Base-by-base conservation (phyloP, 169 alveolate species). In the Babesia ovata region DNA sequence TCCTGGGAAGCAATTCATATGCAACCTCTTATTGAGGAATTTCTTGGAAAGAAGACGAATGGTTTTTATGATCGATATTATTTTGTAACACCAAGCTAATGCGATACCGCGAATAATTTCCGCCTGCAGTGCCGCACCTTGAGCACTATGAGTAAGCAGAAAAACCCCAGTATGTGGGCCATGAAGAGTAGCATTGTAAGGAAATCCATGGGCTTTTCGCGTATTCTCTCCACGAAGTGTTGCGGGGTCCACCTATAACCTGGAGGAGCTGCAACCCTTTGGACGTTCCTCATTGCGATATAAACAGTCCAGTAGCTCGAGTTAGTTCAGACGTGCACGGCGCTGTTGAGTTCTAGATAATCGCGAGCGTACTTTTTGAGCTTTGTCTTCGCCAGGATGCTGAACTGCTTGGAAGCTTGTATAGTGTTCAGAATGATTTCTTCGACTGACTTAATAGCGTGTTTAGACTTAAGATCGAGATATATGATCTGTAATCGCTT, bases 111-210 rank as follows among this genome's bases (percentile, higher is more conserved):
- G 63, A 81, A 81, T 33, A 63, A 39, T 24, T 73, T 63, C 79
- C 73, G 71, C 57, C 72, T 22, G 52, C 60, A 28, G 22, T 61
- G 76, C 59, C 61, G 44, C n/a, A 81, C 75, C 52, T 62, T 62
- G 36, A 81, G 71, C 53, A 54, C 62, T 7, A 67, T 39, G 61
- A 83, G 42, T 44, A 74, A 53, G 54, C 63, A 50, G 76, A 75
- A 52, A 42, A 46, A 83, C n/a, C 86, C 90, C 44, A 83, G 29
- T 12, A 83, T 63, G 71, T 83, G 90, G 22, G 36, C 36, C 17
- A 75, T 36, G 56, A 74, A 83, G 0, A 83, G 29, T 14, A 77
- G 13, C 39, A 75, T 33, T 0, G 70, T 53, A 0, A 74, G 44
- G 59, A 59, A 61, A 48, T 83, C 90, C 46, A 83, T 14, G 22